Conservation (phyloP, 2,329 filamentous ascomycete genomes). For the Fusarium equiseti region DNA sequence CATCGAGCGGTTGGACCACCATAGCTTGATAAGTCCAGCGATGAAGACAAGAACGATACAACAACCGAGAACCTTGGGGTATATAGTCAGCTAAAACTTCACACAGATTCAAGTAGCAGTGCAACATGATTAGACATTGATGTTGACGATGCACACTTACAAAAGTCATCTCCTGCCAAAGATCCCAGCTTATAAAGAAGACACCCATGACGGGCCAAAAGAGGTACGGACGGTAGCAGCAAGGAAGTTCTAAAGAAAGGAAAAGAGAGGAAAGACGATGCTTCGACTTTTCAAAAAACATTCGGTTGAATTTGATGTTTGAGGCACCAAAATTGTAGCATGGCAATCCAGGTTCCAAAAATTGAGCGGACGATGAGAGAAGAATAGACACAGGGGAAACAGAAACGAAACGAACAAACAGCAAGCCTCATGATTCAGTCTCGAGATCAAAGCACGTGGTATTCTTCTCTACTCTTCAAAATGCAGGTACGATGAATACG, state of each 20-base stretch:
- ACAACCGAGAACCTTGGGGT: constrained; percentile 74
- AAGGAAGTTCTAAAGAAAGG: neutral
- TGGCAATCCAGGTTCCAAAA: constrained; percentile 39
- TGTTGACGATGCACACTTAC: constrained; percentile 65
- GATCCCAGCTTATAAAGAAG: constrained; percentile 78
- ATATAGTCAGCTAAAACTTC: constrained; percentile 2
- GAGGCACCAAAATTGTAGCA: constrained; percentile 36
- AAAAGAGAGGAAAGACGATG: constrained; percentile 7
- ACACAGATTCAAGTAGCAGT: neutral
- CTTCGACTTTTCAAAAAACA: constrained; percentile 28
- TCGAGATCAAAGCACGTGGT: constrained; percentile 7
- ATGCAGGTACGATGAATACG: constrained; percentile 7
- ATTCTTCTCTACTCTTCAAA: neutral
- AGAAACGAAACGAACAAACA: constrained; percentile 1
- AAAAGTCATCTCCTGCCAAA: constrained; percentile 93
- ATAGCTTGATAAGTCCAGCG: constrained; percentile 75
- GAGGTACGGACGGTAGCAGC: constrained; percentile 4
- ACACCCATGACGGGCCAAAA: constrained; percentile 47
- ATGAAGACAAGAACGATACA: constrained; percentile 78
- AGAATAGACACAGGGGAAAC: constrained; percentile 1
- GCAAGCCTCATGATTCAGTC: neutral
- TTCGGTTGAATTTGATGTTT: constrained; percentile 12
- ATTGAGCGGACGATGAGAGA: constrained; percentile 16
- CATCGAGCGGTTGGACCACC: constrained; percentile 67
- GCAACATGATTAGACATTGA: neutral